Conservation (phyloP, 495 filamentous ascomycete species). For the Rhizodiscina lignyota region DNA sequence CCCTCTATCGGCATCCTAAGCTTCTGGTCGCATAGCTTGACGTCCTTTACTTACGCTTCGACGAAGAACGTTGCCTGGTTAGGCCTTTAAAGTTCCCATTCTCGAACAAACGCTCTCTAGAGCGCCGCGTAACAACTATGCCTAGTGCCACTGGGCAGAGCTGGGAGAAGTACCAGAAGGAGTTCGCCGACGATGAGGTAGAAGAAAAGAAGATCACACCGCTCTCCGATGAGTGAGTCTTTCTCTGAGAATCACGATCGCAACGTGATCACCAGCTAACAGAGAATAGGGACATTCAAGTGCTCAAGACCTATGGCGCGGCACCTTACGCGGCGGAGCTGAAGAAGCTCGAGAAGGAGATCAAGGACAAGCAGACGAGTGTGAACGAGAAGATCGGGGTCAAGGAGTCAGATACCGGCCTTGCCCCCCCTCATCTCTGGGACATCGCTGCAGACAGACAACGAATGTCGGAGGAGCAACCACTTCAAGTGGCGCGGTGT, state of each 20-base stretch:
- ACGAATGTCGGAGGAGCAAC: constrained; percentile 96
- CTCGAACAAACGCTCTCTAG: too few relatives aligned
- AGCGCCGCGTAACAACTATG: constrained; percentile 29
- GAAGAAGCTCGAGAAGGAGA: constrained; percentile 94
- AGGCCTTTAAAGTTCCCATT: too few relatives aligned
- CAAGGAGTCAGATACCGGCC: constrained; percentile 93
- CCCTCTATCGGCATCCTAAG: too few relatives aligned
- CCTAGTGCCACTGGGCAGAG: constrained; percentile 80
- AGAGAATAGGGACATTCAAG: constrained; percentile 74
- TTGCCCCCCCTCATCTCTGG: constrained; percentile 96
- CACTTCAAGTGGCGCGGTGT: constrained; percentile 90
- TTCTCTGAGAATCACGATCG: too few relatives aligned
- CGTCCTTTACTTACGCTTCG: too few relatives aligned
- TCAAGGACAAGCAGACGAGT: constrained; percentile 90
- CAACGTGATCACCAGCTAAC: constrained; percentile 4
- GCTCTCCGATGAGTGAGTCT: constrained; percentile 76
- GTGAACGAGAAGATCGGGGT: constrained; percentile 92
- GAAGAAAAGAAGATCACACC: constrained; percentile 99
- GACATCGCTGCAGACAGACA: constrained; percentile 94
- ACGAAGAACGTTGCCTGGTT: too few relatives aligned
- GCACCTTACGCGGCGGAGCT: constrained; percentile 84
- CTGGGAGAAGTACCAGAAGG: constrained; percentile 99
- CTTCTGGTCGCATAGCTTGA: too few relatives aligned
- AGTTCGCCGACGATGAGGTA: constrained; percentile 87
- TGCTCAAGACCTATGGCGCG: constrained; percentile 96